Conservation (phyloP, 2,329 filamentous ascomycete genomes). For the Aspergillus aculeatinus region DNA sequence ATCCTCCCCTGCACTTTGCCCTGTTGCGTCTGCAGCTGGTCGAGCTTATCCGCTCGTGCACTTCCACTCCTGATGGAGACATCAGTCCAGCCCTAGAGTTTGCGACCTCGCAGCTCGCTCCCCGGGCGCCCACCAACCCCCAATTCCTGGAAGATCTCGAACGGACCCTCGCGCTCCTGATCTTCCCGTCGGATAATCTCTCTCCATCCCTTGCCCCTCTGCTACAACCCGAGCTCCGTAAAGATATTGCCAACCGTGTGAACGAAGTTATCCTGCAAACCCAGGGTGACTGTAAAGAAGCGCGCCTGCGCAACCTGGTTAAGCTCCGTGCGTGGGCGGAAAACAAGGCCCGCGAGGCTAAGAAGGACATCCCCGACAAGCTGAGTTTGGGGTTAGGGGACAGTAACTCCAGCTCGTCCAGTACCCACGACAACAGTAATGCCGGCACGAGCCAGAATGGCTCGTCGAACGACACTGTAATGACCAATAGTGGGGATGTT, state of each 20-base stretch:
- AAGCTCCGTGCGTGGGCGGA: conserved; percentile 86
- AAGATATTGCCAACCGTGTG: conserved; percentile 80
- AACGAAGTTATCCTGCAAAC: conserved; percentile 82
- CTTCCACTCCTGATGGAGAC: conserved; percentile 64
- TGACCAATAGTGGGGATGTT: conserved; percentile 43
- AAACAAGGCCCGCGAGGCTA: conserved; percentile 48
- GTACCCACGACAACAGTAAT: conserved; percentile 25
- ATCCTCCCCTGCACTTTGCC: conserved; percentile 83
- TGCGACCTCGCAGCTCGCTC: conserved; percentile 81
- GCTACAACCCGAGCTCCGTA: conserved; percentile 74
- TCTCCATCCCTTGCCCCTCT: conserved; percentile 73
- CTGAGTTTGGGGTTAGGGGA: conserved; percentile 46
- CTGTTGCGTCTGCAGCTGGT: conserved; percentile 88
- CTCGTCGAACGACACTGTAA: conserved; percentile 39
- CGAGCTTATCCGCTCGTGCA: conserved; percentile 82
- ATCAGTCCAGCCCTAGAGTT: conserved; percentile 81
- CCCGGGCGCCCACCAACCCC: conserved; percentile 76
- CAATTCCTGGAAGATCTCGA: conserved; percentile 86
- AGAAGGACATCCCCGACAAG: conserved; percentile 48
- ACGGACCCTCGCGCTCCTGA: conserved; percentile 85
- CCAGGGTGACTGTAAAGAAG: conserved; percentile 71
- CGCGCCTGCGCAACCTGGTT: conserved; percentile 77
- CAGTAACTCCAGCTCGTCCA: conserved; percentile 17
- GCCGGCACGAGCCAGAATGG: conserved; percentile 28
- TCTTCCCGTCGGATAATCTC: conserved; percentile 80